phyloP scores from a whole-genome alignment of 257 asterid genomes.

The Solanum paucissectum region DNA sequence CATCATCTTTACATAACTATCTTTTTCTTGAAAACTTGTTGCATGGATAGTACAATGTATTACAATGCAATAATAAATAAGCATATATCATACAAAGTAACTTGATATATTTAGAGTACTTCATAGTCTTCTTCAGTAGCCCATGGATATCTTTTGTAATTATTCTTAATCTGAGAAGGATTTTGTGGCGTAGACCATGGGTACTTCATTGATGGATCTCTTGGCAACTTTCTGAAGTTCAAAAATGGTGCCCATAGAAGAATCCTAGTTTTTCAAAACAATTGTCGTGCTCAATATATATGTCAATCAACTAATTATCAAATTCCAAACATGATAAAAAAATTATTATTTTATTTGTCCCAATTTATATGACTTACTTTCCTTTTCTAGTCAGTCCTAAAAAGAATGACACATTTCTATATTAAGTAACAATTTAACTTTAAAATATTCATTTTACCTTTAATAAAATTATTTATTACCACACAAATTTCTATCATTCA shows the following conservation, averaged over 20 bases:
- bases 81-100: not conserved
- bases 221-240: conserved; percentile 72
- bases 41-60: not conserved
- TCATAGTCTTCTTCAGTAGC: conserved; percentile 73
- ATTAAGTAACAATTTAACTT: too few relatives aligned
- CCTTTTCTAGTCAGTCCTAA: too few relatives aligned
- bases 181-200: conserved; percentile 73
- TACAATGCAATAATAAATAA: not conserved
- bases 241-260: conserved; percentile 85
- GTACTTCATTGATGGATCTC: conserved; percentile 73
- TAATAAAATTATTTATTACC: too few relatives aligned
- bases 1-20: not conserved
- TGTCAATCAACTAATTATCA: not conserved
- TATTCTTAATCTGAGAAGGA: conserved; percentile 45
- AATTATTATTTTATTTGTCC: too few relatives aligned
- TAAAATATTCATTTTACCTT: too few relatives aligned
- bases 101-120: not conserved
- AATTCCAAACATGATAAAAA: too few relatives aligned
- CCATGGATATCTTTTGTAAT: conserved; percentile 56
- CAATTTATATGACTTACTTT: too few relatives aligned
- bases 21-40: not conserved
- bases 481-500: too few relatives aligned
- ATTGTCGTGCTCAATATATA: not conserved
- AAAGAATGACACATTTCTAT: too few relatives aligned
- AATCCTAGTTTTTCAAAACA: conserved; percentile 20